Evolutionary conservation across 1,139 yeast genomes (phyloP).

Genomic region (Saccharomycopsis phalli): DNA sequence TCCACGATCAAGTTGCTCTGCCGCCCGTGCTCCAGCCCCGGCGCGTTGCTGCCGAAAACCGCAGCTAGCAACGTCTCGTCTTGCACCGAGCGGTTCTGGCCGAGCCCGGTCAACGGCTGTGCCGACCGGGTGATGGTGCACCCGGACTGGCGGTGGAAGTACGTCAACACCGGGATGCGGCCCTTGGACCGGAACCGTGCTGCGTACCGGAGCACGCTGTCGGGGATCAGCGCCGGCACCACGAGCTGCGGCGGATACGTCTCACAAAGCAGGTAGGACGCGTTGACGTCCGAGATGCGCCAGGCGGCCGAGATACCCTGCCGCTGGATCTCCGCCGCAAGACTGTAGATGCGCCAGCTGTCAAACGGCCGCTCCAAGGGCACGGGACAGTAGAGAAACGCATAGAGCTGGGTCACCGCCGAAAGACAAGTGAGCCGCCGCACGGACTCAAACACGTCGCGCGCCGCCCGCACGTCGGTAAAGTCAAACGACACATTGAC

Average conservation of each 20-base stretch:
- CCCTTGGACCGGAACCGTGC: conserved; percentile 78
- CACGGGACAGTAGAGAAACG: conserved; percentile 58
- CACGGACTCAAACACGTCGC: conserved; percentile 65
- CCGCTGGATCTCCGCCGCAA: conserved; percentile 56
- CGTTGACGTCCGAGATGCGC: conserved; percentile 63
- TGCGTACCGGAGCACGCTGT: conserved; percentile 74
- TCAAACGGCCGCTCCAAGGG: conserved; percentile 42
- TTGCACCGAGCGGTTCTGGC: conserved; percentile 80
- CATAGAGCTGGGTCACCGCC: conserved; percentile 52
- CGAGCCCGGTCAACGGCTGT: conserved; percentile 88
- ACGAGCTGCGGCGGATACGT: conserved; percentile 66
- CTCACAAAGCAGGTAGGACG: conserved; percentile 56
- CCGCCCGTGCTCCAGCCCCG: conserved; percentile 14
- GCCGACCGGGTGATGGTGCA: conserved; percentile 84
- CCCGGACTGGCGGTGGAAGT: conserved; percentile 60
- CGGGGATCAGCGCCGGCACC: conserved; percentile 71
- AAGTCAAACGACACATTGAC: conserved; percentile 79
- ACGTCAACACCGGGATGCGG: conserved; percentile 75
- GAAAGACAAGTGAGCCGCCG: conserved; percentile 55
- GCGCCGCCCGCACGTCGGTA: conserved; percentile 46
- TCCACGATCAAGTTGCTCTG: conserved; percentile 72
- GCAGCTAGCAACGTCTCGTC: conserved; percentile 78
- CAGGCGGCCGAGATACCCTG: conserved; percentile 49
- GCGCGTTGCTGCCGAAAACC: conserved; percentile 40
- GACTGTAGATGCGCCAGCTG: conserved; percentile 70